phyloP scores from a whole-genome alignment of 106 monocot genomes.

The Chionographis japonica region DNA sequence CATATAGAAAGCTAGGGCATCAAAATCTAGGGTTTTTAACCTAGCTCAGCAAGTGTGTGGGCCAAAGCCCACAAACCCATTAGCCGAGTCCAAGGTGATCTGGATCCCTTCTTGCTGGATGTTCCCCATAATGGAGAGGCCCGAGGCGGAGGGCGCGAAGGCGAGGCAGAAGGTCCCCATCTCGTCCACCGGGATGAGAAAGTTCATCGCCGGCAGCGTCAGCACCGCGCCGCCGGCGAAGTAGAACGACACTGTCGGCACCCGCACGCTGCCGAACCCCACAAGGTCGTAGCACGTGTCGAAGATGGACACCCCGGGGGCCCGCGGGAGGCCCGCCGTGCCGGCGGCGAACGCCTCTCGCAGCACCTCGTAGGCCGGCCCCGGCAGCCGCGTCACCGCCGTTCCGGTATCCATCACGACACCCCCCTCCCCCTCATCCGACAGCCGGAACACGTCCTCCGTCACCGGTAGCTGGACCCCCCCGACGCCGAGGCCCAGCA shows the following conservation, averaged over 20 bases:
- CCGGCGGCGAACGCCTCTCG: slow-evolving; percentile 33
- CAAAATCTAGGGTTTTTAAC: not conserved
- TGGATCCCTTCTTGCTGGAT: slow-evolving; percentile 85
- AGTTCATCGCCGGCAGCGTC: slow-evolving; percentile 74
- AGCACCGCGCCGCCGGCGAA: slow-evolving; percentile 48
- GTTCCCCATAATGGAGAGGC: slow-evolving; percentile 62
- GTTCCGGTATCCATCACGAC: slow-evolving; percentile 76
- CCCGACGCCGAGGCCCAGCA: slow-evolving; percentile 58
- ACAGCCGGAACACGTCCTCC: slow-evolving; percentile 36
- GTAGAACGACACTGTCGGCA: slow-evolving; percentile 74
- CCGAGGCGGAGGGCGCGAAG: slow-evolving; percentile 42
- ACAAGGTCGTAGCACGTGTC: slow-evolving; percentile 66
- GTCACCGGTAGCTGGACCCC: slow-evolving; percentile 32
- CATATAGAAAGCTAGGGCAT: not conserved
- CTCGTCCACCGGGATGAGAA: slow-evolving; percentile 65
- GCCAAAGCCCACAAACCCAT: slow-evolving; percentile 67
- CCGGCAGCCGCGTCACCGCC: slow-evolving; percentile 61
- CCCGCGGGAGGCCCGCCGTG: slow-evolving; percentile 40
- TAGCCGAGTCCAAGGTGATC: slow-evolving; percentile 65
- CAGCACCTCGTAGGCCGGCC: slow-evolving; percentile 42
- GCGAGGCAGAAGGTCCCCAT: slow-evolving; percentile 63
- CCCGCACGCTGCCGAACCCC: slow-evolving; percentile 59
- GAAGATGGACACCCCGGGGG: slow-evolving; percentile 59
- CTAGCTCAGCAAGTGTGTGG: slow-evolving; percentile 49
- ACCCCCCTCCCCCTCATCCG: slow-evolving; percentile 45